Base-by-base conservation (phyloP, 2,329 filamentous ascomycete species). In the Hypoxylon sp. region DNA sequence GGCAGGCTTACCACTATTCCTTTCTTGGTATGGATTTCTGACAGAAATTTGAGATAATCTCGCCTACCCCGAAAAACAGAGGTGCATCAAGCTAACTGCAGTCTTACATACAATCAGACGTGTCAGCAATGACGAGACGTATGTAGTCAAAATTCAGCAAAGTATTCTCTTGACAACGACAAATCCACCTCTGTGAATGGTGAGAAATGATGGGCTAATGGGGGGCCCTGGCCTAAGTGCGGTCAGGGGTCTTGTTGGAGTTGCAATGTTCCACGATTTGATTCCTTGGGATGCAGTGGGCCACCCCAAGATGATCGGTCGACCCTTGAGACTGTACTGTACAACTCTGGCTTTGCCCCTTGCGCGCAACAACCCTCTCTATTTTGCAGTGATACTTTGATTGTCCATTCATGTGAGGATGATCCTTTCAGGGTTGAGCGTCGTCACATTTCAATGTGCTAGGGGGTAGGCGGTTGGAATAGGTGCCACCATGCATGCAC, bases 21-120 rank as follows among this genome's bases (percentile, higher is more conserved):
- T 25, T 68, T 45, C 46, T 57, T 58, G 59, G 57, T 51, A 43
- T 32, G 53, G 57, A 46, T 19, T 65, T 30, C 52, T 50, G 49
- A 48, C 57, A 49, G 46, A 61, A 65, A 53, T 45, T 65, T 53
- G 52, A 65, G 60, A 67, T 67, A 67, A 71, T 67, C 69, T 71
- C 69, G 64, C 69, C 57, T 69, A 60, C 67, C 46, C 69, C 67
- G 67, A 71, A 53, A 52, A 49, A 45, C 41, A 65, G 43, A 60
- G 32, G 41, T 43, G 60, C 59, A 68, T 56, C 60, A 49, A 65
- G 38, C 34, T 58, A 41, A 41, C 52, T 56, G 48, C 32, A 56
- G 62, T 67, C 69, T 69, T 64, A 69, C 69, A 63, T 60, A 36
- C 49, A 52, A 65, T 46, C 50, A 62, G 60, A 60, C 59, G 56